These are phyloP conservation scores for Posidonia australis DNA, from an alignment of 106 monocot species.

Conservation along the genomic window DNA sequence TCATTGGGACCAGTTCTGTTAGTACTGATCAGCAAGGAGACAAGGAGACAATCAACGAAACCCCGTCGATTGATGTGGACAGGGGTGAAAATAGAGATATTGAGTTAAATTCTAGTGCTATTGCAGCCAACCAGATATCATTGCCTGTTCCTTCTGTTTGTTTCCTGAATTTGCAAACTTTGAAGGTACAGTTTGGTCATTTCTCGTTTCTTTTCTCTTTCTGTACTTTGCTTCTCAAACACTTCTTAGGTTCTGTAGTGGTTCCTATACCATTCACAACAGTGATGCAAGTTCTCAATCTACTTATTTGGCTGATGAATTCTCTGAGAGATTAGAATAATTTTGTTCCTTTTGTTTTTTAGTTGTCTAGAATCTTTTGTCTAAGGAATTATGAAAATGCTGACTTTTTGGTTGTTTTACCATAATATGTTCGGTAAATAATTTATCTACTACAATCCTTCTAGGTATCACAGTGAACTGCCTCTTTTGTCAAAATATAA, in stretches of 20 bases:
- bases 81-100: neutral
- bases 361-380: too few relatives aligned
- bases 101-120: constrained; percentile 5
- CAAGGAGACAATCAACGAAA: constrained; percentile 5
- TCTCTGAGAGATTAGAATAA: too few relatives aligned
- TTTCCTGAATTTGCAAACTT: constrained; percentile 65
- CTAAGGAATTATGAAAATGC: too few relatives aligned
- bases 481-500: too few relatives aligned
- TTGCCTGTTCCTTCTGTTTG: constrained; percentile 70
- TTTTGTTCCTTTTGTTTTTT: too few relatives aligned
- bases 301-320: too few relatives aligned
- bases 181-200: constrained; percentile 38
- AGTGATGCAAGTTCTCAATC: too few relatives aligned
- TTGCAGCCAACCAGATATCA: constrained; percentile 10
- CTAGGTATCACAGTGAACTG: too few relatives aligned
- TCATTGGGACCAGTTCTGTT: constrained; percentile 50
- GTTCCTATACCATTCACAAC: neutral
- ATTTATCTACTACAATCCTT: too few relatives aligned
- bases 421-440: too few relatives aligned
- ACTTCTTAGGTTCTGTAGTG: neutral
- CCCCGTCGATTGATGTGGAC: neutral
- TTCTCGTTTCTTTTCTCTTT: neutral
- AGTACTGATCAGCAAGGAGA: constrained; percentile 15
- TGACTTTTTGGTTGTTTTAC: too few relatives aligned
- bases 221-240: neutral